Percentiles rank a stretch among this genome's conserved stretches.
Evolutionary conservation across 1,284 basidiomycete genomes (phyloP).

Genomic region (Ceratobasidium sp.): DNA sequence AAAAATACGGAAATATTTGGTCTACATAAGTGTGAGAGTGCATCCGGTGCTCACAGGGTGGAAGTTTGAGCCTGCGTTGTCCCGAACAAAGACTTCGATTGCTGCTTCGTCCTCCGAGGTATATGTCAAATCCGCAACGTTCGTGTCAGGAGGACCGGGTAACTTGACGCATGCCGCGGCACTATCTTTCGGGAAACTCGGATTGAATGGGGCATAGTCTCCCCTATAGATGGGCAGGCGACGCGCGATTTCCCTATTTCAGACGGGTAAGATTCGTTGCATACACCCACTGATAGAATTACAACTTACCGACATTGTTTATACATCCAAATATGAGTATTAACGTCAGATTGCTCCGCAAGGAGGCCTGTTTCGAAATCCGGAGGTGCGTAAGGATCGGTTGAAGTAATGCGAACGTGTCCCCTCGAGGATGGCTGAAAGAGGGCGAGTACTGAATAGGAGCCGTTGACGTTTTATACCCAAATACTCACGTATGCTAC

Average conservation of each 20-base stretch:
- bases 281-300: neutral
- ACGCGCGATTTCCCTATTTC: constrained; percentile 55
- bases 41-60: constrained; percentile 42
- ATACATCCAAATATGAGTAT: constrained; percentile 42
- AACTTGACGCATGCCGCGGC: constrained; percentile 27
- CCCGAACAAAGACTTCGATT: constrained; percentile 47
- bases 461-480: neutral
- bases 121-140: constrained; percentile 53
- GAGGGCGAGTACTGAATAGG: neutral
- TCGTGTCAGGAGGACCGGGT: constrained; percentile 52
- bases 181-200: constrained; percentile 54
- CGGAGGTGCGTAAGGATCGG: constrained; percentile 33
- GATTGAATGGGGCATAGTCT: constrained; percentile 54
- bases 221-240: constrained; percentile 59
- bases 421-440: constrained; percentile 27
- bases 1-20: neutral
- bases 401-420: constrained; percentile 30
- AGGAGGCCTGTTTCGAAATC: constrained; percentile 39
- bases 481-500: constrained; percentile 20
- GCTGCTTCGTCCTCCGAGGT: constrained; percentile 52
- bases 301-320: constrained; percentile 33
- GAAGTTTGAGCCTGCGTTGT: constrained; percentile 42
- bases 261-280: neutral
- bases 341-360: constrained; percentile 23
- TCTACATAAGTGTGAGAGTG: neutral